Percentiles rank a stretch among this genome's conserved stretches.
Conservation (phyloP, 2,329 filamentous ascomycete genomes). For the Parastagonospora nodorum region DNA sequence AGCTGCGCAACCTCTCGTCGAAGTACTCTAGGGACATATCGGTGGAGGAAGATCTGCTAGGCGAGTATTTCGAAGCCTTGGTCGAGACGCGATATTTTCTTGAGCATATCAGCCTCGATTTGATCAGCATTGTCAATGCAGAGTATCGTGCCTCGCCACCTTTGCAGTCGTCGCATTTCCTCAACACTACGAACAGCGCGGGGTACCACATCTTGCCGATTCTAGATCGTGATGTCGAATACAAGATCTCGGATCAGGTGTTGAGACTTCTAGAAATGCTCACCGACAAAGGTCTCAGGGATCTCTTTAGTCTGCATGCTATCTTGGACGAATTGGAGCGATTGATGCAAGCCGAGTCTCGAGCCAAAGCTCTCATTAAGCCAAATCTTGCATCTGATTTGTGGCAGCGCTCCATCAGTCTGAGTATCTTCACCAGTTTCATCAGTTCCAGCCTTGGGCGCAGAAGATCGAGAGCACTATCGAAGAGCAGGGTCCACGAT, state of each 20-base stretch:
- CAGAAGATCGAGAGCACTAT: slow-evolving; percentile 40
- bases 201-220: no score
- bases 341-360: not conserved
- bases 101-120: not conserved
- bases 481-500: not conserved
- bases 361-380: not conserved
- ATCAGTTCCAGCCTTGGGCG: slow-evolving; percentile 57
- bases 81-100: not conserved
- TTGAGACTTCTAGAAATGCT: no score
- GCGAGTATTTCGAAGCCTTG: not conserved
- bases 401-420: slow-evolving; percentile 53
- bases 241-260: no score
- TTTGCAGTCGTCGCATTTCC: not conserved
- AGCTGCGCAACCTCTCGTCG: not conserved
- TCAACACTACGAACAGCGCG: no score
- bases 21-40: not conserved
- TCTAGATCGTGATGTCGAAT: no score
- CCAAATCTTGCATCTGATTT: slow-evolving; percentile 43
- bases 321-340: slow-evolving; percentile 4
- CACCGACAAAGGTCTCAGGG: not conserved
- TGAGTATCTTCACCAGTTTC: slow-evolving; percentile 53
- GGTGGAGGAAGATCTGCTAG: not conserved
- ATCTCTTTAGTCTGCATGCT: not conserved
- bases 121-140: not conserved
- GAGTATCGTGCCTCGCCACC: not conserved